These are phyloP conservation scores for Cladophialophora exuberans DNA, from an alignment of 2,329 filamentous ascomycete species.

Conservation along the genomic window DNA sequence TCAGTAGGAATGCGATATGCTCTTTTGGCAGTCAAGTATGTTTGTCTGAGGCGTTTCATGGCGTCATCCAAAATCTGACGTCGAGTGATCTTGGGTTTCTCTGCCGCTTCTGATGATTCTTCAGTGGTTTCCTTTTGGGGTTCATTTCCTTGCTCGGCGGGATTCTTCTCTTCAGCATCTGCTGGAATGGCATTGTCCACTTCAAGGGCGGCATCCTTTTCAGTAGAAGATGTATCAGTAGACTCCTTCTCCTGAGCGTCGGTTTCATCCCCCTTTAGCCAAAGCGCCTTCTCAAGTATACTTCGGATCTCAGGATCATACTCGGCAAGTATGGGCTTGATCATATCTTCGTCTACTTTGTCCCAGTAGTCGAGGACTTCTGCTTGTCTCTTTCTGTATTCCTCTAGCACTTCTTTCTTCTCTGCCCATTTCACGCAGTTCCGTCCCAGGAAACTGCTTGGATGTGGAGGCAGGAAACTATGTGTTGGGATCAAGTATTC, in stretches of 20 bases:
- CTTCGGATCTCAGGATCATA: conserved; percentile 46
- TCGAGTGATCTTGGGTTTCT: conserved; percentile 10
- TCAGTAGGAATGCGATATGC: conserved; percentile 76
- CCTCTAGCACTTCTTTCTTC: conserved; percentile 71
- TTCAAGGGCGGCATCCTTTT: conserved; percentile 24
- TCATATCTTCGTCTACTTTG: conserved; percentile 76
- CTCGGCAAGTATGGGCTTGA: conserved; percentile 66
- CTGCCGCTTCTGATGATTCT: conserved; percentile 1
- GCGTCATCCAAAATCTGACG: conserved; percentile 62
- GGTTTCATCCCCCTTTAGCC: conserved; percentile 41
- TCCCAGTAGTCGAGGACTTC: conserved; percentile 84
- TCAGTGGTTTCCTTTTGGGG: conserved; percentile 16
- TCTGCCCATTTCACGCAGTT: conserved; percentile 79
- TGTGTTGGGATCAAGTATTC: conserved; percentile 96
- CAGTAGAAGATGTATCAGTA: not conserved
- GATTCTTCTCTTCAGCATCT: not conserved
- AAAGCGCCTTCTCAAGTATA: conserved; percentile 44
- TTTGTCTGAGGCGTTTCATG: conserved; percentile 74
- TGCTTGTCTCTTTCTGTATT: conserved; percentile 68
- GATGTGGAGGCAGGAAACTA: conserved; percentile 88
- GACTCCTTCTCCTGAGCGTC: not conserved
- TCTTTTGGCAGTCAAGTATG: conserved; percentile 81
- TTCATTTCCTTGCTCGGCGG: conserved; percentile 13
- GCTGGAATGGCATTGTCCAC: not conserved
- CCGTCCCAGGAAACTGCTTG: conserved; percentile 80